Evolutionary conservation across 192 early-diverging fungal species (phyloP).

Genomic region (Endogone sp.): DNA sequence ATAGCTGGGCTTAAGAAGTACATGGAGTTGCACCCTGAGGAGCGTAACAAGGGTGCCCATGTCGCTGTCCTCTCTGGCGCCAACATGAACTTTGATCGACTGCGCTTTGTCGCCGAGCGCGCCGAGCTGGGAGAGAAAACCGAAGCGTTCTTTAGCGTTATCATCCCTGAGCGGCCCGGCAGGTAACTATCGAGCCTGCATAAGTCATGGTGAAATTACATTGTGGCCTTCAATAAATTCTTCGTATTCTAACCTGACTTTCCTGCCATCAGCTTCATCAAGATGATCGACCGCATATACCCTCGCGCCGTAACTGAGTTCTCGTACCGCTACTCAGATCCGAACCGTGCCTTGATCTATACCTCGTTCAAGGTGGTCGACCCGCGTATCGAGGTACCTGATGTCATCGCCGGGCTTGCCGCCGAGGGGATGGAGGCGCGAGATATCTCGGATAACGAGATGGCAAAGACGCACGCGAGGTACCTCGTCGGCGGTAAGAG

Average conservation of each 20-base stretch:
- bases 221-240: too few relatives aligned
- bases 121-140: conserved; percentile 89
- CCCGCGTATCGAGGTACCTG: conserved; percentile 60
- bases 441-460: conserved; percentile 90
- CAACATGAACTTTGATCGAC: conserved; percentile 98
- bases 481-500: conserved; percentile 88
- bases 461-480: conserved; percentile 95
- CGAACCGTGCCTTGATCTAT: conserved; percentile 79
- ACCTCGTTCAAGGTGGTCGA: conserved; percentile 83
- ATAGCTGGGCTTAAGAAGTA: conserved; percentile 89
- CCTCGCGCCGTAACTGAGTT: conserved; percentile 92
- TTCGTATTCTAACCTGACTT: not conserved
- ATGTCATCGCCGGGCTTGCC: conserved; percentile 60
- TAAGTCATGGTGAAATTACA: too few relatives aligned
- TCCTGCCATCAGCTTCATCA: conserved; percentile 62
- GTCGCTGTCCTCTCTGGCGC: conserved; percentile 88
- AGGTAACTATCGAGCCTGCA: conserved; percentile 48
- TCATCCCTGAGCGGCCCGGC: conserved; percentile 91
- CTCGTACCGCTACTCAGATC: conserved; percentile 76
- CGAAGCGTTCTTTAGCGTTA: conserved; percentile 87
- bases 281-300: conserved; percentile 76
- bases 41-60: conserved; percentile 40
- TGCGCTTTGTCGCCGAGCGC: conserved; percentile 97
- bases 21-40: conserved; percentile 39
- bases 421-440: conserved; percentile 63